Base-by-base conservation (phyloP, 371 early-diverging fungal species). In the Rhizomucor miehei region DNA sequence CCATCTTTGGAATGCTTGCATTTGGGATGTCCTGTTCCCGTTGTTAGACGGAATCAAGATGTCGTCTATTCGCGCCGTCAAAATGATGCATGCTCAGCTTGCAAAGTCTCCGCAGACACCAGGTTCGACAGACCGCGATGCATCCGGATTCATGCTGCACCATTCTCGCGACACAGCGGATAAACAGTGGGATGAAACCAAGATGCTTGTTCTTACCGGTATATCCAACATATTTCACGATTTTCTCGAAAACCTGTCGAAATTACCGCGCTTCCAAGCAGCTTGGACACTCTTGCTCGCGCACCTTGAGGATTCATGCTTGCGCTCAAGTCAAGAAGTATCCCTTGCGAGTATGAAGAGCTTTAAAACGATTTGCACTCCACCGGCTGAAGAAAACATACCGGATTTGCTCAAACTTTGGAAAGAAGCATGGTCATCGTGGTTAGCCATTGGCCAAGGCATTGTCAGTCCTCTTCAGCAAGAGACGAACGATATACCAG, bases 171-270 rank as follows among this genome's bases (percentile, higher is more conserved):
- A 89, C 51, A 87, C 90, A 5, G 81, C 81, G 0, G 78, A 85
- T 46, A 93, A 92, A 57, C 94, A 93, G 63, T 98, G 98, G 98
- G 96, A 98, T 56, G 98, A 96, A 68, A 93, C 97, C 0, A 90
- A 90, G 35, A 90, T 91, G 0, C 65, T 95, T 3, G 88, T 94
- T 6, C 65, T 94, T 23, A 83, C 71, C 24, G 91, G 95, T 0
- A 69, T 93, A 13, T 82, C 91, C 12, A 79, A 68, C 11, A 81
- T 90, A 23, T 85, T 91, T 43, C 74, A 82, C 24, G 86, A 84
- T 35, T 89, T 92, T 58, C 66, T 92, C 45, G 67, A 60, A 0
- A 74, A 85, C 19, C 65, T 88, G 34, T 73, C 82, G 40, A 61
- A 70, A 1, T 59, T 89, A 34, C 75, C 82, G 1, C 77, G 82